Evolutionary conservation across 352 stramenopile species (phyloP).

Genomic region (Phytopythium boreale): DNA sequence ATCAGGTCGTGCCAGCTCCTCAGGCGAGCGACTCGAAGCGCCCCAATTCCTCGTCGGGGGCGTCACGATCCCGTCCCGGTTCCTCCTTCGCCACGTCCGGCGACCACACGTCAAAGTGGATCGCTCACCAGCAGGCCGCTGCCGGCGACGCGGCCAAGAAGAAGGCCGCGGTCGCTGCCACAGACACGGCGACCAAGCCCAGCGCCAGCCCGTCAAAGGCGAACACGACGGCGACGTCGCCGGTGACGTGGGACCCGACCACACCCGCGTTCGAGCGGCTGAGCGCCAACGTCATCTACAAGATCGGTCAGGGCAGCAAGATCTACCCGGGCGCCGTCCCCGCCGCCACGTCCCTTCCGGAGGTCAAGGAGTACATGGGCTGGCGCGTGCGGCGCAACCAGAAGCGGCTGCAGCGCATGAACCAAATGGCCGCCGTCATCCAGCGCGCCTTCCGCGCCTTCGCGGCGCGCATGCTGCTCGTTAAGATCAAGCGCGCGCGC

Average conservation of each 20-base stretch:
- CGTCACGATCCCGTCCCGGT: neutral
- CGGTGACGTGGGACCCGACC: constrained; percentile 51
- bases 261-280: constrained; percentile 87
- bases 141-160: neutral
- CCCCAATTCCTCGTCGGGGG: neutral
- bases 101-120: neutral
- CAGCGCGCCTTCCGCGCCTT: constrained; percentile 90
- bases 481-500: constrained; percentile 63
- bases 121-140: neutral
- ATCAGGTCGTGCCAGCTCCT: constrained; percentile 24
- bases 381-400: constrained; percentile 94
- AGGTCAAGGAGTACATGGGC: constrained; percentile 95
- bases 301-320: constrained; percentile 74
- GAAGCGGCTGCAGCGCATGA: constrained; percentile 88
- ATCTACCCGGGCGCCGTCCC: constrained; percentile 62
- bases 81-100: neutral
- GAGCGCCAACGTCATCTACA: constrained; percentile 84
- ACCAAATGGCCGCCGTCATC: constrained; percentile 80
- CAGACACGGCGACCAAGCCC: neutral
- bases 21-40: neutral
- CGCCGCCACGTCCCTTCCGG: constrained; percentile 25
- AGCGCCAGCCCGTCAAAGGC: neutral
- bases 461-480: constrained; percentile 80
- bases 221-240: neutral
- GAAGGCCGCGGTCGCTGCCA: neutral